Evolutionary conservation across 2,329 filamentous ascomycete genomes (phyloP).

Genomic region (Thermothelomyces thermophilus): DNA sequence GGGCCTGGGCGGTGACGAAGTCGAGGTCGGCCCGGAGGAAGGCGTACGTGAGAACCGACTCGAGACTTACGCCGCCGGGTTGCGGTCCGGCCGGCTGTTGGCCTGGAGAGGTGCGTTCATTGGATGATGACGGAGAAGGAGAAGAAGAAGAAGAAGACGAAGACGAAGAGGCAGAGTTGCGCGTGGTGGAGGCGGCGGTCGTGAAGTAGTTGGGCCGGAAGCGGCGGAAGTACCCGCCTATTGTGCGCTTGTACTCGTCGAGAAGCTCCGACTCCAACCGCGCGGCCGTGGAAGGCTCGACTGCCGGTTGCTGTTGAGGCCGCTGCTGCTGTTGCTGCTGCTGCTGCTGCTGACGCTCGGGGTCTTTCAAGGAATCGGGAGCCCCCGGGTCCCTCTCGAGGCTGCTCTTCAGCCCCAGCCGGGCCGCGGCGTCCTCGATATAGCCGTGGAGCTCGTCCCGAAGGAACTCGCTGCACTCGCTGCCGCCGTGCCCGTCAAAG

Average conservation of each 20-base stretch:
- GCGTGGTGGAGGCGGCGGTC: constrained; percentile 14
- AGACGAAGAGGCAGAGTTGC: constrained; percentile 19
- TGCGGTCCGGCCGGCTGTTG: not conserved
- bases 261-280: constrained; percentile 66
- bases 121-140: not conserved
- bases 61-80: constrained; percentile 50
- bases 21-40: constrained; percentile 92
- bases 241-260: constrained; percentile 69
- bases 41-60: constrained; percentile 80
- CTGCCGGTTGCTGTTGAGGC: constrained; percentile 34
- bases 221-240: constrained; percentile 90
- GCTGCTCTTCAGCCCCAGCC: constrained; percentile 74
- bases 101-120: not conserved
- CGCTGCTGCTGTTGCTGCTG: constrained; percentile 31
- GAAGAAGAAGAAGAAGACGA: not conserved
- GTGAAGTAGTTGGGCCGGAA: constrained; percentile 77
- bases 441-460: constrained; percentile 80
- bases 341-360: not conserved
- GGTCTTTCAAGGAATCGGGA: constrained; percentile 13
- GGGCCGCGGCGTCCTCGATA: constrained; percentile 70
- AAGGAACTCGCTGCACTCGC: constrained; percentile 81
- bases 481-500: constrained; percentile 92
- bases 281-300: constrained; percentile 53
- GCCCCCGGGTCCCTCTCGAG: constrained; percentile 43
- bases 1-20: constrained; percentile 83